Percentiles rank a stretch among this genome's conserved stretches.
phyloP scores from a whole-genome alignment of 2,329 filamentous ascomycete species.

The Decorospora gaudefroyi region DNA sequence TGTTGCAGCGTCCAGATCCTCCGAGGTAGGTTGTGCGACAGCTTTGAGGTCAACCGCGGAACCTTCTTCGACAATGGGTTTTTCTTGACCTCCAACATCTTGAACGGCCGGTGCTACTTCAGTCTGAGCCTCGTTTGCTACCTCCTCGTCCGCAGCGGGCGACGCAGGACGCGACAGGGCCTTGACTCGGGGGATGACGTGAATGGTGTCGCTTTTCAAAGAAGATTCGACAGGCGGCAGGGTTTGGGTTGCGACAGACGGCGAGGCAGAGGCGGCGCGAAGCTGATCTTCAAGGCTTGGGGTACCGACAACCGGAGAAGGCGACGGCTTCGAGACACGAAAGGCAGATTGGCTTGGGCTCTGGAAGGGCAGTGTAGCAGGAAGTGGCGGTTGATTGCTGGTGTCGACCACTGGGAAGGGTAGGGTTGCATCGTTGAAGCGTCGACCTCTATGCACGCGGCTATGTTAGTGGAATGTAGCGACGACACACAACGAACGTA shows the following conservation, averaged over 20 bases:
- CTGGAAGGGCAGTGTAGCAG: constrained; percentile 33
- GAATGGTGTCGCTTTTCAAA: constrained; percentile 19
- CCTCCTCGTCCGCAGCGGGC: constrained; percentile 23
- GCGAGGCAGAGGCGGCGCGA: constrained; percentile 43
- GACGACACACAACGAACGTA: constrained; percentile 15
- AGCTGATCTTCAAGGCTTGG: constrained; percentile 43
- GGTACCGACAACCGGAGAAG: constrained; percentile 24
- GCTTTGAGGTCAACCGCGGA: constrained; percentile 31
- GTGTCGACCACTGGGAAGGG: constrained; percentile 44
- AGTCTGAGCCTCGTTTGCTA: constrained; percentile 13
- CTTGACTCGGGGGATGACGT: constrained; percentile 16
- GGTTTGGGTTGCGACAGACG: constrained; percentile 35
- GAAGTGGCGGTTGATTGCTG: constrained; percentile 33
- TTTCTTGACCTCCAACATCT: constrained; percentile 10
- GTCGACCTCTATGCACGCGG: constrained; percentile 55
- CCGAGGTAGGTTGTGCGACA: constrained; percentile 37
- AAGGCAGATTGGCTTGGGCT: constrained; percentile 25
- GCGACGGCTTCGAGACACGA: constrained; percentile 31
- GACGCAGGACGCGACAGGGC: constrained; percentile 11
- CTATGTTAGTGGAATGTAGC: constrained; percentile 38
- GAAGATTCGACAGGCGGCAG: constrained; percentile 26
- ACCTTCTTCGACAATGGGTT: constrained; percentile 23
- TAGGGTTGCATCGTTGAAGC: constrained; percentile 61
- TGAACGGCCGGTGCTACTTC: constrained; percentile 19
- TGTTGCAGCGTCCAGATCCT: constrained; percentile 29